Conservation (phyloP, 331 rosid genomes). For the Quercus tomentella region DNA sequence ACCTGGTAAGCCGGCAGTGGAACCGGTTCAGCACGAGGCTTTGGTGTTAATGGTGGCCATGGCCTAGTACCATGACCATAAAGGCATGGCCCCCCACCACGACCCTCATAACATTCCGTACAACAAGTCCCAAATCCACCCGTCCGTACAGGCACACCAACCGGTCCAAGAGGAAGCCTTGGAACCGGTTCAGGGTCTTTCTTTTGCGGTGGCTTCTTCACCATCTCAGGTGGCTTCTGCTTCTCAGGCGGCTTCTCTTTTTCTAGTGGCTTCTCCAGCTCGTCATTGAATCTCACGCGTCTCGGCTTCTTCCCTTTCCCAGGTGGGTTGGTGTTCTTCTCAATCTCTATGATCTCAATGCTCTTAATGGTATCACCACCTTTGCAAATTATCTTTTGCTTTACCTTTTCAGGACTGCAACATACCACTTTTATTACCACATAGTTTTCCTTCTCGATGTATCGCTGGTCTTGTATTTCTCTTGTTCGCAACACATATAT, state of each 20-base stretch:
- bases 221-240: background rate
- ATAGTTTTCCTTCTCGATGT: conserved; percentile 45
- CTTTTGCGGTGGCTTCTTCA: background rate
- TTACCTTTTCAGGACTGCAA: conserved; percentile 64
- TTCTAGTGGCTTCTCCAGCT: too few species aligned
- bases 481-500: conserved; percentile 33
- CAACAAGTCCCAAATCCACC: background rate
- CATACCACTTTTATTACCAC: conserved; percentile 72
- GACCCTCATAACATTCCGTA: conserved; percentile 33
- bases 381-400: conserved; percentile 63
- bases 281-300: too few species aligned
- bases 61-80: conserved; percentile 26
- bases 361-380: conserved; percentile 49
- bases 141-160: too few species aligned
- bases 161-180: background rate
- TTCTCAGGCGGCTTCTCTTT: too few species aligned
- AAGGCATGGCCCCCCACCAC: conserved; percentile 34
- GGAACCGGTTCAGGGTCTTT: background rate
- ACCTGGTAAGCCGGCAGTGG: background rate
- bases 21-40: background rate
- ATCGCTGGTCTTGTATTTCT: conserved; percentile 75
- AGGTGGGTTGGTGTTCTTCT: background rate
- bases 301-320: too few species aligned
- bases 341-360: conserved; percentile 44
- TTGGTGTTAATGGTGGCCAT: conserved; percentile 5